phyloP scores from a whole-genome alignment of 2,329 filamentous ascomycete genomes.

The Helicocarpus griseus region DNA sequence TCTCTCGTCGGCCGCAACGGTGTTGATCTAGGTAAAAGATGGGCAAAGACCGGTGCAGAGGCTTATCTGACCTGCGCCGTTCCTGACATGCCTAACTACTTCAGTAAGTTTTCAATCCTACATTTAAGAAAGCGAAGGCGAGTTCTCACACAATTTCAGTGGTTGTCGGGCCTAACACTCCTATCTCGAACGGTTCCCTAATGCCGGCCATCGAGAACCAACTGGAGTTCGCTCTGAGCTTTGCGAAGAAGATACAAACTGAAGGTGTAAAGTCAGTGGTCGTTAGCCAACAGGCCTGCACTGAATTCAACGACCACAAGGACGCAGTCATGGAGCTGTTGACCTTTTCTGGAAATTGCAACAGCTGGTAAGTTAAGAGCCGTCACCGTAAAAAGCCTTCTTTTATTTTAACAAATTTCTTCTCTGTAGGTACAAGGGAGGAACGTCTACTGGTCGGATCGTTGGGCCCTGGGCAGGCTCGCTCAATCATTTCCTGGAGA shows the following conservation, averaged over 20 bases:
- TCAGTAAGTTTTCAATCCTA: neutral
- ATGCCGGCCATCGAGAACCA: constrained; percentile 5
- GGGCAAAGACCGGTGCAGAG: constrained; percentile 5
- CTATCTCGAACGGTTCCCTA: constrained; percentile 5
- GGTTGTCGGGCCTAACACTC: constrained; percentile 4
- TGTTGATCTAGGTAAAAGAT: neutral
- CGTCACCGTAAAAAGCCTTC: neutral
- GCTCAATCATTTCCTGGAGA: constrained; percentile 14
- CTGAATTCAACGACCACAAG: constrained; percentile 1
- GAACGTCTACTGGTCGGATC: constrained; percentile 6
- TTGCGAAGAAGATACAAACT: constrained; percentile 1
- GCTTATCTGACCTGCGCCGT: constrained; percentile 5
- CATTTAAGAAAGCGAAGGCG: neutral
- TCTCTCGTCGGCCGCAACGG: constrained; percentile 6
- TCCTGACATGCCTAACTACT: constrained; percentile 5
- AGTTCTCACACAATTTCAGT: neutral
- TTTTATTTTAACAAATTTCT: neutral
- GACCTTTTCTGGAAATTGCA: constrained; percentile 1
- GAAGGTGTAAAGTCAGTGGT: neutral
- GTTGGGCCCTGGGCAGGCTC: constrained; percentile 13
- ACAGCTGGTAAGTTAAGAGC: constrained; percentile 10
- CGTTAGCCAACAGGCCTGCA: neutral
- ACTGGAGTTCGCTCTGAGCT: neutral
- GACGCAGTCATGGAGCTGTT: constrained; percentile 1
- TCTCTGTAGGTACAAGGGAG: neutral